phyloP scores from a whole-genome alignment of 176 grass and related monocot species.

The Oryza australiensis region DNA sequence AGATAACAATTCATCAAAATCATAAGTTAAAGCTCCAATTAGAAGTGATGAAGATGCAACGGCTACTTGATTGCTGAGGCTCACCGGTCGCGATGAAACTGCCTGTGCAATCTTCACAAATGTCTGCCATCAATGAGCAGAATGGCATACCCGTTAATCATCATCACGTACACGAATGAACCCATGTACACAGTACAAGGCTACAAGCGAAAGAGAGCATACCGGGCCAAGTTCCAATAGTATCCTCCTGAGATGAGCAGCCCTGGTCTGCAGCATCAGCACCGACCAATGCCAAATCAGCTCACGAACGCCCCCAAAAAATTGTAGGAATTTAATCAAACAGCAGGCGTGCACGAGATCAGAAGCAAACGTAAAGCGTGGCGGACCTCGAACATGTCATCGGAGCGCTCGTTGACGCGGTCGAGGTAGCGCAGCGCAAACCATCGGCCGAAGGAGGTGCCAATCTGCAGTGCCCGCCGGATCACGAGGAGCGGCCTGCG shows the following conservation, averaged over 20 bases:
- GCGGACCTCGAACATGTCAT: constrained; percentile 79
- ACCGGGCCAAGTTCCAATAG: constrained; percentile 88
- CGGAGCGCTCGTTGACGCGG: constrained; percentile 54
- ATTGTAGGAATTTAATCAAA: constrained; percentile 27
- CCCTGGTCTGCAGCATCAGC: constrained; percentile 62
- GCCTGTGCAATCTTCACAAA: constrained; percentile 97
- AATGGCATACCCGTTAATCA: constrained; percentile 1
- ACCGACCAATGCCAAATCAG: constrained; percentile 37
- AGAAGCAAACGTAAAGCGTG: neutral
- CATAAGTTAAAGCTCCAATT: neutral
- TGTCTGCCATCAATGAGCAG: constrained; percentile 53
- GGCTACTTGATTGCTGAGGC: neutral
- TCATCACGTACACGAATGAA: neutral
- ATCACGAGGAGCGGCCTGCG: constrained; percentile 85
- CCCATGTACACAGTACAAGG: neutral
- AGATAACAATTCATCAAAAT: neutral
- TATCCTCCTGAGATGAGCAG: constrained; percentile 78
- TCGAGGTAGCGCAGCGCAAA: constrained; percentile 77
- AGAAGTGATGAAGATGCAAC: neutral
- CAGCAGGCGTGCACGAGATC: neutral
- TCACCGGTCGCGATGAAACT: constrained; percentile 86
- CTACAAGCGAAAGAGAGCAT: constrained; percentile 9
- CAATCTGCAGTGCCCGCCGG: constrained; percentile 73
- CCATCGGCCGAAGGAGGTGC: constrained; percentile 79
- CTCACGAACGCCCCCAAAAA: neutral